Base-by-base conservation (phyloP, 441 rosid species). In the Pelargonium myrrhifolium region DNA sequence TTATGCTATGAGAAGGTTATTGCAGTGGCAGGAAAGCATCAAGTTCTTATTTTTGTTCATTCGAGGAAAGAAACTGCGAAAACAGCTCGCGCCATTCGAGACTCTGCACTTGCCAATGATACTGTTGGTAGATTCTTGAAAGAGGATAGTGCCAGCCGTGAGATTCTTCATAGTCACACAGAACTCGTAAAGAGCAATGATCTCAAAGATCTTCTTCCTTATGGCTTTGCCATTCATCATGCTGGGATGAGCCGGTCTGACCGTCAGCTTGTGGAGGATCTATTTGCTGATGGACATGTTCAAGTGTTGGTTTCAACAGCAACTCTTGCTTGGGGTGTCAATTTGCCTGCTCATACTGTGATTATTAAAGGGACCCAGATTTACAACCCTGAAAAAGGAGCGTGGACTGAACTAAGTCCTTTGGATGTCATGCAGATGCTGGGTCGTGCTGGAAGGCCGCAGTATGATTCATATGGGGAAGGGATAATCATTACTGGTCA, bases 341-440 rank as follows among this genome's bases (percentile, higher is more conserved):
- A 91, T 78, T 81, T 91, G 74, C 97, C 96, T 71, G 96, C 99
- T 26, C 89, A 88, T 45, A 81, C 93, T 12, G 97, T 91, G 70
- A 93, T 91, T 66, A 93, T 93, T 47, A 91, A 93, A 77, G 96
- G 99, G 55, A 91, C 97, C 7, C 96, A 91, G 82, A 86, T 93
- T 58, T 93, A 93, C 77, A 89, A 85, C 76, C 97, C 97, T 26
- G 97, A 93, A 73, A 93, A 91, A 76, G 99, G 97, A 69, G 92
- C 97, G 18, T 93, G 97, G 97, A 89, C 89, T 26, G 96, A 91
- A 74, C 81, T 93, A 67, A 89, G 96, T 73, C 97, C 97, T 58
- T 75, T 89, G 71, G 97, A 93, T 85, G 93, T 91, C 63, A 93
- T 93, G 99, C 99, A 91, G 88, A 91, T 93, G 96, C 85, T 93